These are phyloP conservation scores for Plectosphaerella sp. DNA, from an alignment of 2,329 filamentous ascomycete genomes.

Conservation along the genomic window DNA sequence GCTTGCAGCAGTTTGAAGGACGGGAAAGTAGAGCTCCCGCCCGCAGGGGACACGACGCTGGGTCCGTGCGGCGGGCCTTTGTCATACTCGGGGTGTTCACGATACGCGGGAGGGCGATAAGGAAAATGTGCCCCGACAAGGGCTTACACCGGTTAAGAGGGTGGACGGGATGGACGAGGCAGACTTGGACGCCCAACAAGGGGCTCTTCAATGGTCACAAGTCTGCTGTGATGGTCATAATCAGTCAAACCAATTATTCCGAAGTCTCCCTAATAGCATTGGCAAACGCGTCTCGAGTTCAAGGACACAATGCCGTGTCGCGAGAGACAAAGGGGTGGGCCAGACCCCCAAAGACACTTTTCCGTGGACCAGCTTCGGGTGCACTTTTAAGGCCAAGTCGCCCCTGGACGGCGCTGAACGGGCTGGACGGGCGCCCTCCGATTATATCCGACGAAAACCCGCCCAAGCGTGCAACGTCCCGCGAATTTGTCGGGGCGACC, in stretches of 20 bases:
- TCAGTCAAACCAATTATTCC: no score
- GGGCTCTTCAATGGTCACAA: no score
- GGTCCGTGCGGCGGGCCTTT: not conserved
- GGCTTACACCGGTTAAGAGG: no score
- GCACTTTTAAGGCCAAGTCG: not conserved
- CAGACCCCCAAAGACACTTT: not conserved
- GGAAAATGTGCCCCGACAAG: no score
- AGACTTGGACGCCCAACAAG: no score
- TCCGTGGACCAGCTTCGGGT: not conserved
- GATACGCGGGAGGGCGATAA: not conserved
- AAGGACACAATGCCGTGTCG: no score
- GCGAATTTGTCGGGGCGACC: constrained; percentile 14
- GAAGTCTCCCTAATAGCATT: no score
- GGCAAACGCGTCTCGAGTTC: no score
- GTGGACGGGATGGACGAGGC: no score
- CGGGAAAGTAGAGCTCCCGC: not conserved
- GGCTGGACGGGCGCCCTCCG: not conserved
- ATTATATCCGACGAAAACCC: not conserved
- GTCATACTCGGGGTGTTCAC: not conserved
- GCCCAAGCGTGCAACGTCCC: not conserved
- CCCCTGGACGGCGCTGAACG: no score
- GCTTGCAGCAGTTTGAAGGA: not conserved
- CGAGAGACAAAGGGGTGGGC: not conserved
- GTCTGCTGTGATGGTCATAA: no score
- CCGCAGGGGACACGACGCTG: constrained; percentile 1